Evolutionary conservation across 331 rosid species (phyloP), one percentile per base, ranked within the genome.

Genomic region (Acacia pycnantha): DNA sequence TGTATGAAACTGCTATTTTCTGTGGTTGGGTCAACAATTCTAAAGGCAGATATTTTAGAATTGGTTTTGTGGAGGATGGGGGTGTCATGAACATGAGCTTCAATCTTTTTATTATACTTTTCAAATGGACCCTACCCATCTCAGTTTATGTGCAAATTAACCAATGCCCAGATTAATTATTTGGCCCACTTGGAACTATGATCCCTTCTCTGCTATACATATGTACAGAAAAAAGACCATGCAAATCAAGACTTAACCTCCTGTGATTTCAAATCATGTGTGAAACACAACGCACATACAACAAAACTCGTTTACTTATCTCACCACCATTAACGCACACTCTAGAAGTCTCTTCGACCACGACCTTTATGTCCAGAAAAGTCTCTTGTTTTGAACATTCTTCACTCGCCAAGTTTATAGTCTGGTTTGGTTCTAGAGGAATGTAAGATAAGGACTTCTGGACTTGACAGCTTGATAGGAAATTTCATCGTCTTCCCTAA

Each of bases 261-360:
- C 59, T 19, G 11, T 66, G 6, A 41, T 46, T n/a, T 6, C 19
- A 69, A 50, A 33, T 11, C 67, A 22, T 59, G 79, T 51, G 71
- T 44, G 47, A 40, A 31, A 77, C 27, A 50, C 73, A 47, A 65
- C 69, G 31, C 40, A 46, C 13, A 54, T 29, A 35, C 22, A 54
- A 13, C 54, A n/a, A 53, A 74, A 33, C 74, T 70, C 22, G 73
- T 73, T 74, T 53, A 53, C 22, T 18, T 51, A 5, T 7, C 7
- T 19, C 10, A 19, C 75, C 77, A 78, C 64, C 56, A 70, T 64
- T 62, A 58, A 79, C 59, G 7, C 61, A 2, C 11, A 74, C 75
- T 78, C 31, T 48, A 58, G 7, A 73, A 58, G 46, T 78, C 79
- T 77, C 81, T 77, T 59, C 53, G 62, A 69, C 83, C 53, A 27